These are phyloP conservation scores for Alternaria novae-zelandiae DNA, from an alignment of 2,329 filamentous ascomycete genomes.

Conservation along the genomic window DNA sequence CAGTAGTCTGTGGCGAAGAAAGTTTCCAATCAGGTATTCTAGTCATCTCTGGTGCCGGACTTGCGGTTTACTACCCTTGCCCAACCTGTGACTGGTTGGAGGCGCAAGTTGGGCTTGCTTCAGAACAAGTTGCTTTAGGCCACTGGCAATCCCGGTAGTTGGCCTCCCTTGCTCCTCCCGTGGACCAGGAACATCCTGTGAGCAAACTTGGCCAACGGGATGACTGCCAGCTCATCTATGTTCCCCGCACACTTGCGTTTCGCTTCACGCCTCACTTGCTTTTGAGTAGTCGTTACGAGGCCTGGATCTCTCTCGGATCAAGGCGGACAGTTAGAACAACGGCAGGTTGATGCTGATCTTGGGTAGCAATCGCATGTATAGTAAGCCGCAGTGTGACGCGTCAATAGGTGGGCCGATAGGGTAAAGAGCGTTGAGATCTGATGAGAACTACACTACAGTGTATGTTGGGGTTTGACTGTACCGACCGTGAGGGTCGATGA, in stretches of 20 bases:
- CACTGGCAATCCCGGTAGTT: neutral
- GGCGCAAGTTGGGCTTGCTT: neutral
- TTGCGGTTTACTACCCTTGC: neutral
- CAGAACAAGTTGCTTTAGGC: neutral
- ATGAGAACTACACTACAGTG: neutral
- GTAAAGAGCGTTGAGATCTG: neutral
- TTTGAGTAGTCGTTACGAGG: slow-evolving; percentile 1
- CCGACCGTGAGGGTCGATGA: neutral
- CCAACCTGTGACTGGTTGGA: slow-evolving; percentile 2
- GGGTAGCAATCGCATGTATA: neutral
- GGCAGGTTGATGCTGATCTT: slow-evolving; percentile 6
- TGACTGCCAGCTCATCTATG: slow-evolving; percentile 1
- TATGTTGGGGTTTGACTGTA: neutral
- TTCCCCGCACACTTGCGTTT: slow-evolving; percentile 16
- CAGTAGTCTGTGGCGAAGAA: slow-evolving; percentile 3
- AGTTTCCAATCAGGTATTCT: neutral
- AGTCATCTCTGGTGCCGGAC: neutral
- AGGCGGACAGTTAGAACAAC: slow-evolving; percentile 2
- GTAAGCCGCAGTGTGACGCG: slow-evolving; percentile 6
- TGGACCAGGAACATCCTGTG: slow-evolving; percentile 8
- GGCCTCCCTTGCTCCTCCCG: neutral
- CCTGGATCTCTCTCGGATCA: slow-evolving; percentile 3
- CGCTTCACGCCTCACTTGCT: slow-evolving; percentile 7
- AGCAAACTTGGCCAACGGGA: neutral
- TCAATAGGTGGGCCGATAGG: slow-evolving; percentile 9